Evolutionary conservation across 2,329 filamentous ascomycete genomes (phyloP).

Genomic region (Microsporum ferrugineum): DNA sequence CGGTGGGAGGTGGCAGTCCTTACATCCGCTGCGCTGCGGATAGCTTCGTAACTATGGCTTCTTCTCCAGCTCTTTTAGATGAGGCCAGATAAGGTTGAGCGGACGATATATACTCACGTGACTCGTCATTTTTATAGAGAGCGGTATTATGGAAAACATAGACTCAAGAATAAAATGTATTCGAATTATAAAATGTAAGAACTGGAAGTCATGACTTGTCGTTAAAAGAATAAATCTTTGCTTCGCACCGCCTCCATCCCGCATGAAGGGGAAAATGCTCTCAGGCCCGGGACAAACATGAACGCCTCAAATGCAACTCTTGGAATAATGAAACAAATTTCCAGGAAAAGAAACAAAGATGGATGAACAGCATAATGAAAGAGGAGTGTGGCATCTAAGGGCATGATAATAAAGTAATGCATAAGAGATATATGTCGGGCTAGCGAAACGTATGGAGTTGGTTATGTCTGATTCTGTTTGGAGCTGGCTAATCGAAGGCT

Average conservation of each 20-base stretch:
- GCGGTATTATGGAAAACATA: background rate
- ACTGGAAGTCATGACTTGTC: background rate
- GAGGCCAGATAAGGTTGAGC: constrained; percentile 1
- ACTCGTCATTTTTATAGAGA: background rate
- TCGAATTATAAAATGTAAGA: background rate
- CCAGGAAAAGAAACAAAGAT: background rate
- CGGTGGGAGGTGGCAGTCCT: background rate
- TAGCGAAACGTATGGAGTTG: background rate
- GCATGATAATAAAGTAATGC: background rate
- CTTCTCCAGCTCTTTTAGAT: background rate
- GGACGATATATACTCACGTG: background rate
- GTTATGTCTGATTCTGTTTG: background rate
- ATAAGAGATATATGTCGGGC: background rate
- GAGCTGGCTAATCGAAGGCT: background rate
- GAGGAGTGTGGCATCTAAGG: background rate
- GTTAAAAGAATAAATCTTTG: background rate
- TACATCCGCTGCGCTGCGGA: background rate
- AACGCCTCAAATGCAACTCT: background rate
- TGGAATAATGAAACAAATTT: background rate
- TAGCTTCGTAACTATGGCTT: background rate
- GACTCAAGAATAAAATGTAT: background rate
- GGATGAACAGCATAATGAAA: background rate
- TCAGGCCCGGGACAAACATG: background rate
- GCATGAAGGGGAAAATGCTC: background rate
- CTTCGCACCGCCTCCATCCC: background rate